A percentile compares a stretch with the other conserved stretches of the same genome.
Evolutionary conservation across 2,329 filamentous ascomycete genomes (phyloP).

Genomic region (Fusarium tanahbumbuense): DNA sequence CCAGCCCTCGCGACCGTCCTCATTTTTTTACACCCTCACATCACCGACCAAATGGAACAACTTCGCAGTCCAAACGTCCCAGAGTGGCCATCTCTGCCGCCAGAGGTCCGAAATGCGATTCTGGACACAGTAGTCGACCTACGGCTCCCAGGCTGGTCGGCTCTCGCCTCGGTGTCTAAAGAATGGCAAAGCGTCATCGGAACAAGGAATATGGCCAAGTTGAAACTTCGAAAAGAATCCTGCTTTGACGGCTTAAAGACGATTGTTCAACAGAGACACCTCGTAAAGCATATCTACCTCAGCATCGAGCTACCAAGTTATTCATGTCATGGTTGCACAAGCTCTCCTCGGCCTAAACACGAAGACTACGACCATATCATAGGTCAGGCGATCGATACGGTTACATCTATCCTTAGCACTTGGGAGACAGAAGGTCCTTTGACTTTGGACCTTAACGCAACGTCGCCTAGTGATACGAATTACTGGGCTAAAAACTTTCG

Average conservation of each 20-base stretch:
- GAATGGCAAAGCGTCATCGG: conserved; percentile 20
- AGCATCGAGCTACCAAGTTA: background rate
- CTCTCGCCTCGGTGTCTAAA: conserved; percentile 6
- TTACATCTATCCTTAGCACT: background rate
- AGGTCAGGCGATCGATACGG: background rate
- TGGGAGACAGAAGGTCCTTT: background rate
- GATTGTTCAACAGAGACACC: background rate
- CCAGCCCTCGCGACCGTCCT: background rate
- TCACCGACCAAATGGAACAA: background rate
- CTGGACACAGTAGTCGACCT: background rate
- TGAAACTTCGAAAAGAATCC: background rate
- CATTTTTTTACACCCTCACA: background rate
- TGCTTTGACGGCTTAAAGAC: background rate
- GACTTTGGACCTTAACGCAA: background rate
- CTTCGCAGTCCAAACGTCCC: background rate
- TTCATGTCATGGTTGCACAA: background rate
- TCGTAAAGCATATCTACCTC: conserved; percentile 17
- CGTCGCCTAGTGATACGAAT: background rate
- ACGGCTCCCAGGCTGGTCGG: background rate
- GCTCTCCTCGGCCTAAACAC: background rate
- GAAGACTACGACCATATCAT: background rate
- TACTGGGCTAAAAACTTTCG: conserved; percentile 10
- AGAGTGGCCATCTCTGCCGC: conserved; percentile 1
- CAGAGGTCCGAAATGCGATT: background rate
- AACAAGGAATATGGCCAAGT: conserved; percentile 13